A percentile compares a stretch with the other conserved stretches of the same genome.
Conservation (phyloP, 192 early-diverging fungal species). For the Funneliformis mosseae region DNA sequence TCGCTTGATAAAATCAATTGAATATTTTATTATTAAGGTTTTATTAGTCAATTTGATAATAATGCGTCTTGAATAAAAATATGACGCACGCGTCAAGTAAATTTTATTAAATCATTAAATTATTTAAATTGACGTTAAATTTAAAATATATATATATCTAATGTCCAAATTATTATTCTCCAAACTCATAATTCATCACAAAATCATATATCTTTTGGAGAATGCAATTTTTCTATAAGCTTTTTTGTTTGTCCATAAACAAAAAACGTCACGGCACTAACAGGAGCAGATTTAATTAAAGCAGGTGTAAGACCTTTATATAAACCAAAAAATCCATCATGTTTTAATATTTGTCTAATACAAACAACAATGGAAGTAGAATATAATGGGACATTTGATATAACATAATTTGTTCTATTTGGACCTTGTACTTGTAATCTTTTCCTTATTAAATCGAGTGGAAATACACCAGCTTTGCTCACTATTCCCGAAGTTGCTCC, state of each 20-base stretch:
- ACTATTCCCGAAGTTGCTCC: constrained; percentile 82
- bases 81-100: too few species aligned
- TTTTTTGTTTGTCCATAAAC: constrained; percentile 72
- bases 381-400: constrained; percentile 68
- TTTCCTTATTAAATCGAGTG: constrained; percentile 85
- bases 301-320: constrained; percentile 89
- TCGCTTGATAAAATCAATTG: too few species aligned
- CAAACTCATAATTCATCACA: too few species aligned
- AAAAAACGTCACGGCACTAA: constrained; percentile 86
- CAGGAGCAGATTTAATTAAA: constrained; percentile 84
- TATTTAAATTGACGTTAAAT: too few species aligned
- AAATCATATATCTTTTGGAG: neutral
- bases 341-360: constrained; percentile 62
- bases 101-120: too few species aligned
- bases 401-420: constrained; percentile 56
- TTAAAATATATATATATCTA: too few species aligned
- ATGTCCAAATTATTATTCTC: too few species aligned
- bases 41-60: too few species aligned
- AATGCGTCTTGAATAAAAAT: too few species aligned
- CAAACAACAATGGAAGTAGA: constrained; percentile 58
- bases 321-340: constrained; percentile 82
- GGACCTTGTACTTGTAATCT: constrained; percentile 63
- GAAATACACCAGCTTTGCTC: constrained; percentile 86
- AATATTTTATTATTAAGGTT: too few species aligned
- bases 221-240: constrained; percentile 44